A percentile compares a stretch with the other conserved stretches of the same genome.
These are phyloP conservation scores for Trypanosoma scelopori DNA, from an alignment of 208 protist species.

Conservation along the genomic window DNA sequence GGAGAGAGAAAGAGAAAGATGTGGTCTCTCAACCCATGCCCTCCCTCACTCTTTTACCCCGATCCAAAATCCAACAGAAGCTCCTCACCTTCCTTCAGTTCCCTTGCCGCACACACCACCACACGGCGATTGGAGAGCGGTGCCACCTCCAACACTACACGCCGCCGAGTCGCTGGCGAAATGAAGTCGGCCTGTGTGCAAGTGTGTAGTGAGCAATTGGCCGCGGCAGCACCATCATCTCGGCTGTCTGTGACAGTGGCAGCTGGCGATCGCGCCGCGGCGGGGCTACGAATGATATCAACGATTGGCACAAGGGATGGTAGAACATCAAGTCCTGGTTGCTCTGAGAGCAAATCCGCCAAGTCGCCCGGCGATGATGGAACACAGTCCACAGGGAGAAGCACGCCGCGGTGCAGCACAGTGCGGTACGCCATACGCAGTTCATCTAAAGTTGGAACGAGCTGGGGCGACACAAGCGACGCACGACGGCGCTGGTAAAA, in stretches of 20 bases:
- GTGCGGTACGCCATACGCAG: conserved; percentile 47
- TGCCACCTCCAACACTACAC: conserved; percentile 53
- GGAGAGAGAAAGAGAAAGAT: no score
- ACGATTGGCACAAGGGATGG: conserved; percentile 80
- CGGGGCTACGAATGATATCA: conserved; percentile 50
- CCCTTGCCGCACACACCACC: conserved; percentile 67
- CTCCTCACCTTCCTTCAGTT: conserved; percentile 65
- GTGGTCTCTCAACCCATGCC: no score
- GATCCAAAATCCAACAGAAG: conserved; percentile 52
- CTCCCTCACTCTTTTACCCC: background rate
- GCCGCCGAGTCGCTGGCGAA: conserved; percentile 50
- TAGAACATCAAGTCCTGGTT: conserved; percentile 48
- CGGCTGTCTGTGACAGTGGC: background rate
- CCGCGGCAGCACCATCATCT: background rate
- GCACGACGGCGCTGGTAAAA: conserved; percentile 38
- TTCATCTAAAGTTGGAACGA: conserved; percentile 36
- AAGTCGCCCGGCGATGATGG: conserved; percentile 72
- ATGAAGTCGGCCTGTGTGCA: conserved; percentile 76
- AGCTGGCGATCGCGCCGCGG: background rate
- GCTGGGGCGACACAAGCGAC: background rate
- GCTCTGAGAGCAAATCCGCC: conserved; percentile 48
- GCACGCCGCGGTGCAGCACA: conserved; percentile 59
- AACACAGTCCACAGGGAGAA: conserved; percentile 68
- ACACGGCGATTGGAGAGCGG: conserved; percentile 56
- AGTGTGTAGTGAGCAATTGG: conserved; percentile 77